phyloP scores from a whole-genome alignment of 129 eudicot genomes.

The Chrysanthemum lavandulifolium region DNA sequence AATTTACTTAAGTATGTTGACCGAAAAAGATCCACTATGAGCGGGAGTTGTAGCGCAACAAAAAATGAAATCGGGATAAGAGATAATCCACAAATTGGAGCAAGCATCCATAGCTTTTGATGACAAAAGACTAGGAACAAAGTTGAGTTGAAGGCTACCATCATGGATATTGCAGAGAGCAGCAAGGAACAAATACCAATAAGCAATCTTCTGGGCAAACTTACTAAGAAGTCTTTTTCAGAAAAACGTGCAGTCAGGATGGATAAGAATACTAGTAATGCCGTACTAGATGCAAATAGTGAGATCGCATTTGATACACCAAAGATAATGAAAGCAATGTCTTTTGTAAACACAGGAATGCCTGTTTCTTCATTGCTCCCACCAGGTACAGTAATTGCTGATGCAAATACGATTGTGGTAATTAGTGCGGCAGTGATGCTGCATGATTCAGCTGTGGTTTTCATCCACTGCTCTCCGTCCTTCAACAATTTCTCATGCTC shows the following conservation, averaged over 20 bases:
- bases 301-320: conserved; percentile 35
- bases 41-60: conserved; percentile 26
- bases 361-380: conserved; percentile 19
- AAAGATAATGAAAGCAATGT: conserved; percentile 22
- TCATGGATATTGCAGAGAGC: conserved; percentile 32
- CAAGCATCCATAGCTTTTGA: conserved; percentile 27
- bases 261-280: conserved; percentile 30
- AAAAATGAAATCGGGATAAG: conserved; percentile 19
- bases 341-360: conserved; percentile 5
- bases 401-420: conserved; percentile 31
- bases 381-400: conserved; percentile 29
- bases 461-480: conserved; percentile 36
- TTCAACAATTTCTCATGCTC: conserved; percentile 18
- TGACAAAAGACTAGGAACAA: conserved; percentile 26
- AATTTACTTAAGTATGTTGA: conserved; percentile 11
- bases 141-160: conserved; percentile 32
- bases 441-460: conserved; percentile 26
- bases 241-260: conserved; percentile 39
- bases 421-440: conserved; percentile 27
- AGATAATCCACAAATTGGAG: conserved; percentile 15
- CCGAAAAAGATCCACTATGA: conserved; percentile 24
- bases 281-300: conserved; percentile 28
- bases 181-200: conserved; percentile 26
- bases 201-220: conserved; percentile 26
- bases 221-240: conserved; percentile 28